phyloP scores from a whole-genome alignment of 495 filamentous ascomycete genomes.

The Hypoxylon lenormandii region DNA sequence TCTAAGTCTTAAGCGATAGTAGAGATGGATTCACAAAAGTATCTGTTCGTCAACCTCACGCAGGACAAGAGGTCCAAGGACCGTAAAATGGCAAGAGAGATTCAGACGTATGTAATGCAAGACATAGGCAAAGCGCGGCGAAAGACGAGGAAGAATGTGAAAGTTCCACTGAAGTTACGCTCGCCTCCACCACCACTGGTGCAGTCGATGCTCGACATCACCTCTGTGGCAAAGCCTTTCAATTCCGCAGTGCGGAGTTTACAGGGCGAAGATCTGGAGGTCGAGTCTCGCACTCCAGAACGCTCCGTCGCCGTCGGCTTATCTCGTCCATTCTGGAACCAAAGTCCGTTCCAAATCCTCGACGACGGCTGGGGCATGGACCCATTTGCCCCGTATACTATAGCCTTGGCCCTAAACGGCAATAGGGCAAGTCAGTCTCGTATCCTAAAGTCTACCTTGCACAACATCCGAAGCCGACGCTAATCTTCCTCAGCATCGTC shows the following conservation, averaged over 20 bases:
- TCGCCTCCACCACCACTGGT: slow-evolving; percentile 14
- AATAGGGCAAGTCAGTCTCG: slow-evolving; percentile 22
- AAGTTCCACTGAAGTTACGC: slow-evolving; percentile 23
- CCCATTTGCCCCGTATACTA: slow-evolving; percentile 27
- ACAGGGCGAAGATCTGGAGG: slow-evolving; percentile 19
- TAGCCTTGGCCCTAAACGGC: slow-evolving; percentile 15
- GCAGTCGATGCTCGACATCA: slow-evolving; percentile 13
- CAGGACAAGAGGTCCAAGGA: slow-evolving; percentile 30
- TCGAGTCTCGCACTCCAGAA: slow-evolving; percentile 15
- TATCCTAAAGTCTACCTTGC: slow-evolving; percentile 7
- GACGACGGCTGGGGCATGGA: slow-evolving; percentile 34
- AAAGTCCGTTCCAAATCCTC: slow-evolving; percentile 28
- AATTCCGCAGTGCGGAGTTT: slow-evolving; percentile 8
- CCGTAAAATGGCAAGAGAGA: slow-evolving; percentile 25
- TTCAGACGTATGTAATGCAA: slow-evolving; percentile 29
- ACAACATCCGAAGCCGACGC: slow-evolving; percentile 8
- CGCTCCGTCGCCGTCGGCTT: slow-evolving; percentile 9
- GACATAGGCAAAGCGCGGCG: slow-evolving; percentile 34
- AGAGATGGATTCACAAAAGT: slow-evolving; percentile 31
- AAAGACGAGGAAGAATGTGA: slow-evolving; percentile 26
- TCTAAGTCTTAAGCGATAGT: slow-evolving; percentile 13
- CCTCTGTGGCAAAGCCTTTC: slow-evolving; percentile 14
- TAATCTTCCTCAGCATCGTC: slow-evolving; percentile 14
- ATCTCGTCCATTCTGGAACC: slow-evolving; percentile 33
- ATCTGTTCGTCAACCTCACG: slow-evolving; percentile 31